These are phyloP conservation scores for Coniferiporia sulphurascens DNA, from an alignment of 1,284 basidiomycete species.

Conservation along the genomic window DNA sequence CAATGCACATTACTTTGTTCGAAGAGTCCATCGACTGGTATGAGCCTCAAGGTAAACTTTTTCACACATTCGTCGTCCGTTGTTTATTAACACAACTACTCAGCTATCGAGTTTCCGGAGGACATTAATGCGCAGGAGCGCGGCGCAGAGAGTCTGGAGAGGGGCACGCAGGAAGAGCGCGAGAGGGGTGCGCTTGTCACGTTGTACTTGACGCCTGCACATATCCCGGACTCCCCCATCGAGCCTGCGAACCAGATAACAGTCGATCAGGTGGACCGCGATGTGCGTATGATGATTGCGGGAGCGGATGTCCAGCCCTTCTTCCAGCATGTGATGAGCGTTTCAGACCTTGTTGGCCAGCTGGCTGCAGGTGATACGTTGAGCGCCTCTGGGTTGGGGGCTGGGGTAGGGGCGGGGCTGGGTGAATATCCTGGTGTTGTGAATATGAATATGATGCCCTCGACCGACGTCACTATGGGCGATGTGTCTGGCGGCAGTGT, in stretches of 20 bases:
- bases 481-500: neutral
- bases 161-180: conserved; percentile 60
- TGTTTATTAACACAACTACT: conserved; percentile 15
- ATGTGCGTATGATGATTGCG: conserved; percentile 57
- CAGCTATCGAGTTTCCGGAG: conserved; percentile 59
- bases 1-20: conserved; percentile 72
- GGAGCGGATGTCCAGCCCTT: conserved; percentile 62
- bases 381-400: neutral
- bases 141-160: conserved; percentile 64
- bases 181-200: conserved; percentile 73
- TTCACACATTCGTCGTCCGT: neutral
- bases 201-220: conserved; percentile 59
- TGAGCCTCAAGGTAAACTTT: conserved; percentile 63
- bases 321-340: conserved; percentile 55
- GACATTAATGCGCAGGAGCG: conserved; percentile 48
- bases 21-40: conserved; percentile 80
- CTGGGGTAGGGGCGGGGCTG: conserved; percentile 2
- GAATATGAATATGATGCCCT: neutral
- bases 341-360: conserved; percentile 66
- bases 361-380: conserved; percentile 37
- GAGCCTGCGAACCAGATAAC: conserved; percentile 57
- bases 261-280: conserved; percentile 64
- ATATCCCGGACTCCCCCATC: conserved; percentile 72
- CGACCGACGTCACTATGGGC: neutral
- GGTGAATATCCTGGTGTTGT: neutral